Base-by-base conservation (phyloP, 148 eudicot species). In the Polygonum aviculare region DNA sequence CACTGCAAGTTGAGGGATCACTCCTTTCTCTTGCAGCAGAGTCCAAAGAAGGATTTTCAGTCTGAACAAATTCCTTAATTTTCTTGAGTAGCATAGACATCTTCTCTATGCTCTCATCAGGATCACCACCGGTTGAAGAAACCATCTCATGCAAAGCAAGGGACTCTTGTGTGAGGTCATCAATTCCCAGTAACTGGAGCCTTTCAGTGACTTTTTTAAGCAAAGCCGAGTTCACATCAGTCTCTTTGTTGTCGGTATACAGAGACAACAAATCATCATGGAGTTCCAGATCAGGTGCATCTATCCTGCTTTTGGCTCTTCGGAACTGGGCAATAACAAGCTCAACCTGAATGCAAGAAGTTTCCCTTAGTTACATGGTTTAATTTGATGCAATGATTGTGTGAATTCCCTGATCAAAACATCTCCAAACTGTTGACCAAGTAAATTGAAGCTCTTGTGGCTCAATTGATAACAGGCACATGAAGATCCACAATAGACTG, bases 121-220 rank as follows among this genome's bases (percentile, higher is more conserved):
- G 88, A 85, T 94, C 93, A 67, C 87, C 97, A 74, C 80, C 86
- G 72, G 85, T 85, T 22, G 82, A 80, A 67, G 82, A 72, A 78
- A 92, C 91, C 97, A 94, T 87, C 86, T 92, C 98, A 75, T 91
- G 93, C 82, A 94, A 83, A 76, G 97, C 98, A 47, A 90, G 77
- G 71, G 97, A 94, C 84, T 94, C 98, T 79, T 90, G 98, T 54
- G 92, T 94, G 74, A 94, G 87, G 78, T 94, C 98, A 74, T 89
- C 85, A 75, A 92, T 85, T 73, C 84, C 90, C 84, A 83, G 75
- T 26, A 94, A 81, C 51, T 90, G 93, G 77, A 94, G 81, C 81
- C 88, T 94, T 63, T 89, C 96, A 63, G 86, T 81, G 75, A 92
- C 85, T 82, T 88, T 88, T 79, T 84, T 90, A 67, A 94, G 16